These are phyloP conservation scores for Phytophthora crassamura DNA, from an alignment of 352 stramenopile genomes.

Conservation along the genomic window DNA sequence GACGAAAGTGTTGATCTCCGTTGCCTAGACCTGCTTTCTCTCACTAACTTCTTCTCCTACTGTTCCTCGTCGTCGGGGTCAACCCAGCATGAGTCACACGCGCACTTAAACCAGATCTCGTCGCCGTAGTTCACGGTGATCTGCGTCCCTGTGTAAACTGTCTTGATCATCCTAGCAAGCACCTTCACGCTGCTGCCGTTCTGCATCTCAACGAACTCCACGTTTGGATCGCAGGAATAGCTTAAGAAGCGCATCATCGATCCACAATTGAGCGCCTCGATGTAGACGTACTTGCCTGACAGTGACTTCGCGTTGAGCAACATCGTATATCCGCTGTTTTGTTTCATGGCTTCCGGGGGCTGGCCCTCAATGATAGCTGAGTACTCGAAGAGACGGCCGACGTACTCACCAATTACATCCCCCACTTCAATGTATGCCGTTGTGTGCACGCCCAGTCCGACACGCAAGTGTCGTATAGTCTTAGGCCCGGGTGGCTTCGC, in stretches of 20 bases:
- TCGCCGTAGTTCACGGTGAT: neutral
- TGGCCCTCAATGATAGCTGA: neutral
- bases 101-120: neutral
- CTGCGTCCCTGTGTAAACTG: neutral
- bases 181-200: neutral
- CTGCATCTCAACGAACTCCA: neutral
- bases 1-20: too few relatives aligned
- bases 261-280: neutral
- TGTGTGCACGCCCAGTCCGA: neutral
- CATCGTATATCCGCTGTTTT: neutral
- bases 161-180: neutral
- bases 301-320: neutral
- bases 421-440: too few relatives aligned
- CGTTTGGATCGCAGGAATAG: neutral
- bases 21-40: too few relatives aligned
- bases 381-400: too few relatives aligned
- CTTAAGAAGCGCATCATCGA: neutral
- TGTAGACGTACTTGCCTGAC: too few relatives aligned
- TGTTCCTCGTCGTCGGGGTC: neutral
- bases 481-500: too few relatives aligned
- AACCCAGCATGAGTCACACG: neutral
- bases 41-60: neutral
- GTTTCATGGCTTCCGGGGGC: neutral
- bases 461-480: neutral
- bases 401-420: neutral